A percentile compares a stretch with the other conserved stretches of the same genome.
Evolutionary conservation across 371 early-diverging fungal genomes (phyloP).

Genomic region (Mortierella sp.): DNA sequence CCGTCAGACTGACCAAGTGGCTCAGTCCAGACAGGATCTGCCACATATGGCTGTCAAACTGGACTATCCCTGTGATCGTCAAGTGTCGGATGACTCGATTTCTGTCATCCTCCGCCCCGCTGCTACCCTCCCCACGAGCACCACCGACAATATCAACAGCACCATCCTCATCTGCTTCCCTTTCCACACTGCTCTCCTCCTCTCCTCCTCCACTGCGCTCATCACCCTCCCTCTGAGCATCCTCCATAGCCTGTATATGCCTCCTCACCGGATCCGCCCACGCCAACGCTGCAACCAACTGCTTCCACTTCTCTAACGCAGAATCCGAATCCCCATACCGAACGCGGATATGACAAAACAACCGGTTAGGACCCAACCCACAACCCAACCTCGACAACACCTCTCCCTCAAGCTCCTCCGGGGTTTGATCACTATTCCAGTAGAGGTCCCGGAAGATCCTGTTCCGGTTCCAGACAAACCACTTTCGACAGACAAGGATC

Average conservation of each 20-base stretch:
- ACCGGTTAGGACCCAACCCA: background rate
- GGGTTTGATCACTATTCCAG: background rate
- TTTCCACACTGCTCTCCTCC: background rate
- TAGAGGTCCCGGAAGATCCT: conserved; percentile 5
- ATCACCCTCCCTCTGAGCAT: background rate
- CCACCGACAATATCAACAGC: background rate
- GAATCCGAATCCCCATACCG: background rate
- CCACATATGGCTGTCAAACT: background rate
- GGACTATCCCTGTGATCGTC: background rate
- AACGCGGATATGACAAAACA: background rate
- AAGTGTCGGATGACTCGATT: background rate
- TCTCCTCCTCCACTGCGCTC: background rate
- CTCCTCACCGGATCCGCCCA: background rate
- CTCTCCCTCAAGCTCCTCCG: background rate
- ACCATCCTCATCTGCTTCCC: background rate
- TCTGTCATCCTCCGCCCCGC: background rate
- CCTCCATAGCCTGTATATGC: background rate
- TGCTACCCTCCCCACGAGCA: background rate
- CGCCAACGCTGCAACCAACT: background rate
- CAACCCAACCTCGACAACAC: background rate
- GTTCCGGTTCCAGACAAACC: background rate
- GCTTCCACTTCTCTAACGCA: background rate
- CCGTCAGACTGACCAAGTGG: background rate
- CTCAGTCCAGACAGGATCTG: background rate
- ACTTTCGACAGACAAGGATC: conserved; percentile 1